Conservation (phyloP, 208 protist genomes). For the Acanthamoeba royreba region DNA sequence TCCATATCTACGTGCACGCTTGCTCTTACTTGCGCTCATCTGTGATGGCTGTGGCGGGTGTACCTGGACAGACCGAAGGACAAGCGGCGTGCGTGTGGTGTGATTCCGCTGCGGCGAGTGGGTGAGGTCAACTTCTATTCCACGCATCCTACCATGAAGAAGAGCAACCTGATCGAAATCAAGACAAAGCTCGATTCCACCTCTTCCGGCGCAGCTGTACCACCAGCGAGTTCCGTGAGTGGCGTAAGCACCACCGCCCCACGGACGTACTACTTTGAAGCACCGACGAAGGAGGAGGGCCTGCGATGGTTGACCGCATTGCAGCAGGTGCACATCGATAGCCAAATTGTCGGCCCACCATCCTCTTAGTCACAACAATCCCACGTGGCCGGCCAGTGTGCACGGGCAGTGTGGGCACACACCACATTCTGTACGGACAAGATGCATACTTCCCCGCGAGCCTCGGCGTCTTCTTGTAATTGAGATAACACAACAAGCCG, state of each 20-base stretch:
- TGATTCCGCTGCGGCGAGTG: not conserved
- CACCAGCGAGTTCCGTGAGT: too few species aligned
- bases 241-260: too few species aligned
- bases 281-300: conserved; percentile 9
- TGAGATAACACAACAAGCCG: too few species aligned
- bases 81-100: not conserved
- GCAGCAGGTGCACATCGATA: not conserved
- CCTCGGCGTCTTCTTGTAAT: too few species aligned
- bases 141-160: not conserved
- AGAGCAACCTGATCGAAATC: conserved; percentile 18
- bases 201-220: not conserved
- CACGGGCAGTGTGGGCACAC: too few species aligned
- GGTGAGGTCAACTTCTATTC: not conserved
- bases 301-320: conserved; percentile 22
- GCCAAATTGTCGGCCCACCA: not conserved
- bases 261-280: conserved; percentile 2
- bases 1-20: not conserved
- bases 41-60: not conserved
- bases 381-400: too few species aligned
- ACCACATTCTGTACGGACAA: too few species aligned
- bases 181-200: not conserved
- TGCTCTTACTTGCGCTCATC: not conserved
- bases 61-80: not conserved
- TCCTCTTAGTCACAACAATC: too few species aligned
- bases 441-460: too few species aligned